These are phyloP conservation scores for Microsporum audouinii DNA, from an alignment of 2,329 filamentous ascomycete species.

Conservation along the genomic window DNA sequence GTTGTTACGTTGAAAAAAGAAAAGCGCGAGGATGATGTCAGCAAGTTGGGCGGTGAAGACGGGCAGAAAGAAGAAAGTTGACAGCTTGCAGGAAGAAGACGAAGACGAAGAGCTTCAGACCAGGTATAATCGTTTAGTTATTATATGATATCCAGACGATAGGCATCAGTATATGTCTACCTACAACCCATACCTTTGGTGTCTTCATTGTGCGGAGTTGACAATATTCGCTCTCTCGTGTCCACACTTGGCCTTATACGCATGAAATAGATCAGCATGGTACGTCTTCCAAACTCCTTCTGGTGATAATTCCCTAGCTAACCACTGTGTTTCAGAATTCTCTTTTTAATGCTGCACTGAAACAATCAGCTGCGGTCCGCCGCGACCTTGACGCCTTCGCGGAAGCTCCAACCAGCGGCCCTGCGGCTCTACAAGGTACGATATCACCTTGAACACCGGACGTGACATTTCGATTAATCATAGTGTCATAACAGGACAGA, in stretches of 20 bases:
- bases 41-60: neutral
- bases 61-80: neutral
- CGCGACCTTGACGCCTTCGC: constrained; percentile 63
- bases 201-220: neutral
- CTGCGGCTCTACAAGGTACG: constrained; percentile 50
- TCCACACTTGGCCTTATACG: neutral
- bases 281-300: neutral
- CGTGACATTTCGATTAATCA: neutral
- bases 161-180: neutral
- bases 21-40: neutral
- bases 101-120: neutral
- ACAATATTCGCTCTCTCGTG: neutral
- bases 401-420: constrained; percentile 45
- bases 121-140: neutral
- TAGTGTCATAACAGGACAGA: constrained; percentile 46
- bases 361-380: constrained; percentile 70
- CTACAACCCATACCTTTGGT: neutral
- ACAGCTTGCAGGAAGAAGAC: constrained; percentile 2
- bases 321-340: constrained; percentile 51
- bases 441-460: neutral
- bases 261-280: neutral
- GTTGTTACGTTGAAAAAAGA: neutral
- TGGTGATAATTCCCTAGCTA: neutral
- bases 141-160: neutral
- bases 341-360: constrained; percentile 73